Percentiles rank a stretch among this genome's conserved stretches.
These are phyloP conservation scores for Diplodia seriata DNA, from an alignment of 2,329 filamentous ascomycete genomes.

Conservation along the genomic window DNA sequence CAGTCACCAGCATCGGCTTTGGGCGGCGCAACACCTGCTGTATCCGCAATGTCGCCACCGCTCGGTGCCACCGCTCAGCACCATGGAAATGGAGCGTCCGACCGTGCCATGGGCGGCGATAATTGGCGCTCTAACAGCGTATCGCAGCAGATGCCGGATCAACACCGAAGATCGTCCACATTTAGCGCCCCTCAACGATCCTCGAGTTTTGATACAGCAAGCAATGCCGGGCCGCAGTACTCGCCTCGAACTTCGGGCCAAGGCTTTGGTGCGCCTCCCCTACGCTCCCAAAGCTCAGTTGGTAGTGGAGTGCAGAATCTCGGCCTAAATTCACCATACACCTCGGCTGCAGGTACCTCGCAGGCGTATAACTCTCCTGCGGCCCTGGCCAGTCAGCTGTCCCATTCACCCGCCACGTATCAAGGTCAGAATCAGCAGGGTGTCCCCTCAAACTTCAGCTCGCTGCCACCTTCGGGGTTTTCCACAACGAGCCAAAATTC, in stretches of 20 bases:
- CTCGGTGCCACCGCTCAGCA: constrained; percentile 35
- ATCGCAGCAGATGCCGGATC: constrained; percentile 33
- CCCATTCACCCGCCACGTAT: constrained; percentile 54
- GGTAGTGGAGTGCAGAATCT: constrained; percentile 28
- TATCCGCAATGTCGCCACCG: constrained; percentile 47
- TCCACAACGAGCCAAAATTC: constrained; percentile 42
- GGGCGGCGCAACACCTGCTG: constrained; percentile 34
- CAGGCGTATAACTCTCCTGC: constrained; percentile 56
- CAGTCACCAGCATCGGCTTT: constrained; percentile 44
- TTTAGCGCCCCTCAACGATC: constrained; percentile 48
- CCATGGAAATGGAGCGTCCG: constrained; percentile 9
- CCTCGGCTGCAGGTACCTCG: constrained; percentile 52
- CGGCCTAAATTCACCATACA: constrained; percentile 47
- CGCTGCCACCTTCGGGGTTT: constrained; percentile 67
- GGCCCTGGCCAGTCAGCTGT: constrained; percentile 52
- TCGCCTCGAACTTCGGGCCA: constrained; percentile 47
- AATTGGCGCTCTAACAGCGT: constrained; percentile 40
- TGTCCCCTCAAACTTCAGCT: constrained; percentile 64
- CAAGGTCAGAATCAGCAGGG: constrained; percentile 66
- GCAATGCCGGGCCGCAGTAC: constrained; percentile 42
- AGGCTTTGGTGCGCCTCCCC: constrained; percentile 45
- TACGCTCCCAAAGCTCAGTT: constrained; percentile 45
- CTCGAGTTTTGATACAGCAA: constrained; percentile 44
- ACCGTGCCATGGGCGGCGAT: constrained; percentile 47
- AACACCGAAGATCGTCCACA: constrained; percentile 38